phyloP scores from a whole-genome alignment of 495 filamentous ascomycete species.

The Astrothelium macrocarpum region DNA sequence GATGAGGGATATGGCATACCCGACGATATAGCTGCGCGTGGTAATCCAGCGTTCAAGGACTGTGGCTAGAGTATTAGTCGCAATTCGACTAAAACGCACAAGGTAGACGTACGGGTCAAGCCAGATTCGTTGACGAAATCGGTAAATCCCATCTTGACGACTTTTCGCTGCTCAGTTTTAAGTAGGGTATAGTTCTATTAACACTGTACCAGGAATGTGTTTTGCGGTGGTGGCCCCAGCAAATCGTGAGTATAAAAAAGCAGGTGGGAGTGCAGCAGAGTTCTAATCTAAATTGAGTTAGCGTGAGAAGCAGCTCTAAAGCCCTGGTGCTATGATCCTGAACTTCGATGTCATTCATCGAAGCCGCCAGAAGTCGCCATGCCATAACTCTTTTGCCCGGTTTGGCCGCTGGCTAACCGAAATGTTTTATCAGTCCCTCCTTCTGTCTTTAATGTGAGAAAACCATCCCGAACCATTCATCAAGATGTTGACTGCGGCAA shows the following conservation, averaged over 20 bases:
- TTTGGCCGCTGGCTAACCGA: not conserved
- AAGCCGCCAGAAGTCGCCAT: conserved; percentile 1
- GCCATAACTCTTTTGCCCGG: not conserved
- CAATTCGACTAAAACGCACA: conserved; percentile 20
- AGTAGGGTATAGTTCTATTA: too few relatives aligned
- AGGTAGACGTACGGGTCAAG: conserved; percentile 56
- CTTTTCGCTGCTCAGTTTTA: too few relatives aligned
- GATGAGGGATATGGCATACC: conserved; percentile 47
- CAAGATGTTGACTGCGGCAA: not conserved
- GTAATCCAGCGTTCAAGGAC: conserved; percentile 88
- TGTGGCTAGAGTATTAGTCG: conserved; percentile 37
- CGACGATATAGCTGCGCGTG: conserved; percentile 86
- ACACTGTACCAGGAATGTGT: too few relatives aligned
- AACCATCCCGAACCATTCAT: not conserved
- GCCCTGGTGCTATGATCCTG: not conserved
- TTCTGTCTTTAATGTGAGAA: not conserved
- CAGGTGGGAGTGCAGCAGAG: not conserved
- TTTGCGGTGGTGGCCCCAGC: conserved; percentile 23
- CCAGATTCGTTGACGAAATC: conserved; percentile 85
- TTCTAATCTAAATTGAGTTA: not conserved
- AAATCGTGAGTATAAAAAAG: conserved; percentile 1
- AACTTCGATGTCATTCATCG: not conserved
- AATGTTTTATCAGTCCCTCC: not conserved
- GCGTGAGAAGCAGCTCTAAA: not conserved
- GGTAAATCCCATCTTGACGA: conserved; percentile 90